A percentile compares a stretch with the other conserved stretches of the same genome.
Conservation (phyloP, 208 protist species). For the Trypanosoma mega region DNA sequence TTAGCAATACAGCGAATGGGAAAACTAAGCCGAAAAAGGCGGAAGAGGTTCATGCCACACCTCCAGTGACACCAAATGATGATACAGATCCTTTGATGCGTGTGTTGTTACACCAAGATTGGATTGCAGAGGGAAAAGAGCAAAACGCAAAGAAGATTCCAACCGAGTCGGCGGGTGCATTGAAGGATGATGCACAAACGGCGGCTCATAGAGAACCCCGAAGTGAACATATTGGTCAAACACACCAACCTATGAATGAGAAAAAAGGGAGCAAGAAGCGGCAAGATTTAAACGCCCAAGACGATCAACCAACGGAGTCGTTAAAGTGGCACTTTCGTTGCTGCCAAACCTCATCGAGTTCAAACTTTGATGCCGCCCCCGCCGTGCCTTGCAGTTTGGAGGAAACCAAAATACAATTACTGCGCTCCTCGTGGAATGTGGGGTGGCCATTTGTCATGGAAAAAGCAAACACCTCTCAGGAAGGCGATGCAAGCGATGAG, state of each 20-base stretch:
- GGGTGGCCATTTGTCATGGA: conserved; percentile 24
- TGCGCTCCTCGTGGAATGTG: conserved; percentile 19
- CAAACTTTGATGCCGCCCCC: not conserved
- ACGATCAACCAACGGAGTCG: too few species aligned
- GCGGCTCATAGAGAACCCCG: not conserved
- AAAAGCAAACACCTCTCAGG: not conserved
- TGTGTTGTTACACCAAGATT: not conserved
- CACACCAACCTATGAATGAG: not conserved
- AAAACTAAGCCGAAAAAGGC: not conserved
- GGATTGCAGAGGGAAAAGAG: not conserved
- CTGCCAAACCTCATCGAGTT: not conserved
- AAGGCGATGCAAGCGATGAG: not conserved
- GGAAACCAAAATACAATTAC: conserved; percentile 20
- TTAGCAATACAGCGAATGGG: not conserved
- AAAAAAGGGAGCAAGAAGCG: not conserved
- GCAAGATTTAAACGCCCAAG: not conserved
- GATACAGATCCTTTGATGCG: conserved; percentile 15
- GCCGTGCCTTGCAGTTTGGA: conserved; percentile 3
- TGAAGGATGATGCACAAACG: not conserved
- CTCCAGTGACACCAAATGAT: too few species aligned
- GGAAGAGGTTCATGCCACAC: too few species aligned
- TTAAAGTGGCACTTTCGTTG: conserved; percentile 28
- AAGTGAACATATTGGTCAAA: too few species aligned
- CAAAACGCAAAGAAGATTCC: not conserved
- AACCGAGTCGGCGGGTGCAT: not conserved